These are phyloP conservation scores for Passalora sequoiae DNA, from an alignment of 2,329 filamentous ascomycete genomes.

Conservation along the genomic window DNA sequence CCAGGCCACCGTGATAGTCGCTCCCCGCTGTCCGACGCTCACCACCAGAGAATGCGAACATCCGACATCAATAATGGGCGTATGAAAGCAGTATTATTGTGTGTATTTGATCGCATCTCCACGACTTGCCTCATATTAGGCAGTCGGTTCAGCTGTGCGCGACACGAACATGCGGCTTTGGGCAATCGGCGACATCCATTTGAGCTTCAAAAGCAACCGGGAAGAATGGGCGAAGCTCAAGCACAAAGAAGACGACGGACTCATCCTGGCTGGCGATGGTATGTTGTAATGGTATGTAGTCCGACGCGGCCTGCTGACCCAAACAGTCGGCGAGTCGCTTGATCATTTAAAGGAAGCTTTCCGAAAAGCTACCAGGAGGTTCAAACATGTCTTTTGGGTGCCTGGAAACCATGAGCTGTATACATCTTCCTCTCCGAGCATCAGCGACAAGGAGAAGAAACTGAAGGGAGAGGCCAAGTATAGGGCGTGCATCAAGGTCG, in stretches of 20 bases:
- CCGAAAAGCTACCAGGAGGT: constrained; percentile 39
- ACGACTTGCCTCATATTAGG: neutral
- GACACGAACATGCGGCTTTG: constrained; percentile 32
- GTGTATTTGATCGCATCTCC: neutral
- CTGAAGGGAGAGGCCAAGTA: constrained; percentile 52
- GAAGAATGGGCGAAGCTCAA: constrained; percentile 41
- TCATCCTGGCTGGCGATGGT: constrained; percentile 44
- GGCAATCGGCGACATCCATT: constrained; percentile 45
- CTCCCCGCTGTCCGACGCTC: constrained; percentile 1
- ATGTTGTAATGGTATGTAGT: constrained; percentile 2
- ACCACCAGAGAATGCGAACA: neutral
- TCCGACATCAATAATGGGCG: neutral
- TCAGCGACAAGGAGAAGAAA: constrained; percentile 29
- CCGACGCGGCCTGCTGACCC: constrained; percentile 15
- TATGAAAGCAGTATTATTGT: neutral
- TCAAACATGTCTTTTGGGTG: constrained; percentile 50
- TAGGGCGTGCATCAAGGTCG: constrained; percentile 50
- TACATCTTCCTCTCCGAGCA: constrained; percentile 41
- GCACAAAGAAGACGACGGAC: constrained; percentile 39
- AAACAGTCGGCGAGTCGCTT: constrained; percentile 31
- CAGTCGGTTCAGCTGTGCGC: neutral
- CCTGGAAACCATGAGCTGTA: constrained; percentile 58
- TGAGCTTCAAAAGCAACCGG: constrained; percentile 44
- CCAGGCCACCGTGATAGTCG: no score
- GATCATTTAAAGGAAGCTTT: constrained; percentile 37